Conservation (phyloP, 106 monocot species). For the Triglochin maritima region DNA sequence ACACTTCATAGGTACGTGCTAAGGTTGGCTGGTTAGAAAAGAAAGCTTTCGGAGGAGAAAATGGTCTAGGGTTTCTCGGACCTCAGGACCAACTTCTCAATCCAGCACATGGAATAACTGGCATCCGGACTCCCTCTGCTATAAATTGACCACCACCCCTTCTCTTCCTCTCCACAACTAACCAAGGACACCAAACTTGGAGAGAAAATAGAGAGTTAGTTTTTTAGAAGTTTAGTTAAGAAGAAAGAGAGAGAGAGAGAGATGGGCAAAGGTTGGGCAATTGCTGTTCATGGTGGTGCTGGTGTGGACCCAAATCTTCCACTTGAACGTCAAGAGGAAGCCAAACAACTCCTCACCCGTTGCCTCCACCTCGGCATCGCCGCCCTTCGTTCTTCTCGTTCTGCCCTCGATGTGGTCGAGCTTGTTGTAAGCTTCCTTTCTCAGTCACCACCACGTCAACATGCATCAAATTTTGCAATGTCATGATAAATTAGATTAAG, state of each 20-base stretch:
- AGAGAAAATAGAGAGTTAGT: too few species aligned
- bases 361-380: constrained; percentile 61
- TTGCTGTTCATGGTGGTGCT: constrained; percentile 85
- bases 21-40: too few species aligned
- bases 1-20: too few species aligned
- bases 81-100: too few species aligned
- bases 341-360: constrained; percentile 49
- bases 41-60: too few species aligned
- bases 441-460: not conserved
- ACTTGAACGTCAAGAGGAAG: constrained; percentile 54
- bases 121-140: not conserved
- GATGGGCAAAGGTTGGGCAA: constrained; percentile 51
- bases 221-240: not conserved
- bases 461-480: not conserved
- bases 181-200: not conserved
- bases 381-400: constrained; percentile 22
- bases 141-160: not conserved
- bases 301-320: constrained; percentile 90
- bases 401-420: constrained; percentile 79
- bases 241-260: constrained; percentile 3
- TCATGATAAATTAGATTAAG: not conserved
- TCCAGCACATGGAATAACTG: not conserved
- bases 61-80: too few species aligned
- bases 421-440: constrained; percentile 17
- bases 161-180: not conserved